Base-by-base conservation (phyloP, 169 alveolate species). In the Babesia sp. region DNA sequence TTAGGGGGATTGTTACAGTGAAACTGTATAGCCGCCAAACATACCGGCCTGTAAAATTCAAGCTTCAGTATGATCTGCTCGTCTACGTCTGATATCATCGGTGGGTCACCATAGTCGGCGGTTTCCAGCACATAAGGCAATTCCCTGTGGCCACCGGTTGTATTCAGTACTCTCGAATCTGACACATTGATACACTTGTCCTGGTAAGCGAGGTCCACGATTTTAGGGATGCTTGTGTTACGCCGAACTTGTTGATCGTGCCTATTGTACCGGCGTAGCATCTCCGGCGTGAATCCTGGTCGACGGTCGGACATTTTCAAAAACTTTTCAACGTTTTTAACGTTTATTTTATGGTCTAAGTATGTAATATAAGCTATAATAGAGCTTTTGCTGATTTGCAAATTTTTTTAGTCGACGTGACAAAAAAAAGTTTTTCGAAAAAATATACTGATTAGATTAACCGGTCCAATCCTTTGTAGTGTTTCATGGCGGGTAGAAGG, bases 1-100 rank as follows among this genome's bases (percentile, higher is more conserved):
- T 39, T 51, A 0, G 82, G 80, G 31, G 68, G 37, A 26, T n/a
- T 29, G 45, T 77, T 50, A 51, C 70, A 60, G 31, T 55, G 9
- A 16, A 77, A 20, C 9, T 16, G 22, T 20, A 77, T 55, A 36
- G 26, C 29, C 29, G 42, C 28, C 22, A 69, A 44, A 50, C 41
- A 24, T 18, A 74, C 85, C 34, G 86, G 86, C 34, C 57, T 75
- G 36, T 28, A 18, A 73, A 77, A 77, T 51, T 68, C 66, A 8
- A 77, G 8, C 55, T 77, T 77, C 61, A 77, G 75, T n/a, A 77
- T 77, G 39, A 77, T 60, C 75, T 77, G 86, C 50, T 51, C 72
- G 64, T 77, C 86, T 20, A 77, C 86, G 33, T 66, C 86, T 8
- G 86, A 77, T 9, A 77, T 74, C 60, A 77, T 33, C 56, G 58